phyloP scores from a whole-genome alignment of 148 eudicot genomes.

The Cornus controversa region DNA sequence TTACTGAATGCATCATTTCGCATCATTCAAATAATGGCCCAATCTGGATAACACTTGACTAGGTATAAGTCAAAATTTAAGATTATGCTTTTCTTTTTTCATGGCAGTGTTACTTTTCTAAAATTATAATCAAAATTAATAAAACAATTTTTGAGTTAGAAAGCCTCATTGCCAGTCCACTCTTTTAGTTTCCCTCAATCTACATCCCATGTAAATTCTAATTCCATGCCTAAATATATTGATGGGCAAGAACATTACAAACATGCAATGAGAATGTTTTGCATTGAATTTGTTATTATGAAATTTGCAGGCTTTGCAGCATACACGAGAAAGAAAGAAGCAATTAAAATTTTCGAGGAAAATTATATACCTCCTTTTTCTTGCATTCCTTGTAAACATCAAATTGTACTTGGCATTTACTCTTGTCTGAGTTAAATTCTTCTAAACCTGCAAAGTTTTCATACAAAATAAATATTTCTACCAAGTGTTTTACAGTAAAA shows the following conservation, averaged over 20 bases:
- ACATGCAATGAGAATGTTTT: not conserved
- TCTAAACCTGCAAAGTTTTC: slow-evolving; percentile 64
- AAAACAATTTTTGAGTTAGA: not conserved
- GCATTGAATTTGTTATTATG: not conserved
- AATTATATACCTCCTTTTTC: slow-evolving; percentile 74
- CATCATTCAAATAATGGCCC: not conserved
- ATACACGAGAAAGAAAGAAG: not conserved
- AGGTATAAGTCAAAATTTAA: not conserved
- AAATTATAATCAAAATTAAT: not conserved
- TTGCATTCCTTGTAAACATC: slow-evolving; percentile 97
- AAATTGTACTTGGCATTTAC: slow-evolving; percentile 93
- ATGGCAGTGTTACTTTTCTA: not conserved
- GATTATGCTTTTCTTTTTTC: not conserved
- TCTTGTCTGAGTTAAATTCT: slow-evolving; percentile 63
- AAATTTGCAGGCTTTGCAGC: not conserved
- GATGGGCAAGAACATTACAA: not conserved
- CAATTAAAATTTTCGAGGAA: not conserved
- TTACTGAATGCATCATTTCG: not conserved
- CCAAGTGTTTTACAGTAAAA: not conserved
- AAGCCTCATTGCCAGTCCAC: not conserved
- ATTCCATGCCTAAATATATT: not conserved
- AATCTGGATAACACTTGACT: not conserved
- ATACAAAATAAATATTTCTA: not conserved
- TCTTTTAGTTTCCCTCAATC: not conserved
- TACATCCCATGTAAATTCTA: not conserved